phyloP scores from a whole-genome alignment of 495 filamentous ascomycete species.

The Eremomyces bilateralis region DNA sequence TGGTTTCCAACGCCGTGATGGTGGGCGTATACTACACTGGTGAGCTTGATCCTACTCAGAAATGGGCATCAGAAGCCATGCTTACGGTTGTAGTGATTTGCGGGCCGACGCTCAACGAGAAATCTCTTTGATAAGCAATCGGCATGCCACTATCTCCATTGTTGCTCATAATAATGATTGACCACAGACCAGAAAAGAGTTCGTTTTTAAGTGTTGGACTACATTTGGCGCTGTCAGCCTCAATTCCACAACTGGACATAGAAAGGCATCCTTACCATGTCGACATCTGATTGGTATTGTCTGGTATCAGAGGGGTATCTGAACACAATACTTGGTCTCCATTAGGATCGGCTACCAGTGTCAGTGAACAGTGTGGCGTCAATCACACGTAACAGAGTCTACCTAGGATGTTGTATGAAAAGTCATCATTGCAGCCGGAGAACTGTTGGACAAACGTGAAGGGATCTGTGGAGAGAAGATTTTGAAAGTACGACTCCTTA shows the following conservation, averaged over 20 bases:
- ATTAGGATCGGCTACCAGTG: conserved; percentile 18
- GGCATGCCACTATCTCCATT: conserved; percentile 15
- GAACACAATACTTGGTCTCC: conserved; percentile 16
- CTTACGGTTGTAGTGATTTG: conserved; percentile 15
- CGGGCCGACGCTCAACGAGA: conserved; percentile 16
- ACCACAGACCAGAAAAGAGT: conserved; percentile 15
- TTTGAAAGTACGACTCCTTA: conserved; percentile 18
- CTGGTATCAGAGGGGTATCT: conserved; percentile 13
- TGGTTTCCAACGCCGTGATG: background rate
- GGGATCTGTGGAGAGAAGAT: conserved; percentile 12
- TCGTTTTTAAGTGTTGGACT: conserved; percentile 15
- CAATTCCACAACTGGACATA: conserved; percentile 1
- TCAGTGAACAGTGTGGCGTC: conserved; percentile 12
- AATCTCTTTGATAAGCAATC: conserved; percentile 18
- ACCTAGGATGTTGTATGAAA: background rate
- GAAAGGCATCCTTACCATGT: conserved; percentile 10
- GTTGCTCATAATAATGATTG: conserved; percentile 18
- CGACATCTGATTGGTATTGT: conserved; percentile 14
- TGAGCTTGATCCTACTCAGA: no score
- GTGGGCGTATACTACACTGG: no score
- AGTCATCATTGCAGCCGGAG: no score
- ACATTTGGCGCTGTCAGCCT: background rate
- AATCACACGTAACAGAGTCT: conserved; percentile 1
- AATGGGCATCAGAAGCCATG: no score
- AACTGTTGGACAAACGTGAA: conserved; percentile 19